Conservation (phyloP, 2,329 filamentous ascomycete genomes). For the Cladophialophora bantiana region DNA sequence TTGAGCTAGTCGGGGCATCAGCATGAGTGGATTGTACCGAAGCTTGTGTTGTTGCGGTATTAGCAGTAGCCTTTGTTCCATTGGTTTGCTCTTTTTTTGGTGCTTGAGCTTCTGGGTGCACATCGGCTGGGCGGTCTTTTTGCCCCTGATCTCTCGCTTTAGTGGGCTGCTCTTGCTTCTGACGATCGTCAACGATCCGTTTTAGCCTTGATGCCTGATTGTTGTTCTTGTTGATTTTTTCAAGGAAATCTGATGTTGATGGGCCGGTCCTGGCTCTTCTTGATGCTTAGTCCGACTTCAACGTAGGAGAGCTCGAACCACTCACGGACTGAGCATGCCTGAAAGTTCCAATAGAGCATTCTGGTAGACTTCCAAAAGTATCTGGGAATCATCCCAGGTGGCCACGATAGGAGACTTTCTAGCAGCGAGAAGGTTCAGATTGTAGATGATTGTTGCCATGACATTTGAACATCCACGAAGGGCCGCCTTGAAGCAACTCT, state of each 20-base stretch:
- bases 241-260: background rate
- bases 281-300: background rate
- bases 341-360: background rate
- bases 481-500: constrained; percentile 1
- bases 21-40: background rate
- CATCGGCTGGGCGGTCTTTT: background rate
- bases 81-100: background rate
- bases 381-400: background rate
- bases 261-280: background rate
- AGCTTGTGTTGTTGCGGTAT: background rate
- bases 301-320: background rate
- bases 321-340: constrained; percentile 3
- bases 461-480: background rate
- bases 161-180: background rate
- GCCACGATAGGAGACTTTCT: background rate
- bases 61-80: background rate
- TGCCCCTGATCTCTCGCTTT: background rate
- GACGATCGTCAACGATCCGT: background rate
- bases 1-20: background rate
- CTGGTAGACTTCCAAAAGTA: background rate
- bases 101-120: background rate
- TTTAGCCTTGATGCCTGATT: background rate
- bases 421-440: constrained; percentile 4
- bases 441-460: background rate
- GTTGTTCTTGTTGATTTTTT: background rate